Base-by-base conservation (phyloP, 2,329 filamentous ascomycete species). In the Phialophora expanda region DNA sequence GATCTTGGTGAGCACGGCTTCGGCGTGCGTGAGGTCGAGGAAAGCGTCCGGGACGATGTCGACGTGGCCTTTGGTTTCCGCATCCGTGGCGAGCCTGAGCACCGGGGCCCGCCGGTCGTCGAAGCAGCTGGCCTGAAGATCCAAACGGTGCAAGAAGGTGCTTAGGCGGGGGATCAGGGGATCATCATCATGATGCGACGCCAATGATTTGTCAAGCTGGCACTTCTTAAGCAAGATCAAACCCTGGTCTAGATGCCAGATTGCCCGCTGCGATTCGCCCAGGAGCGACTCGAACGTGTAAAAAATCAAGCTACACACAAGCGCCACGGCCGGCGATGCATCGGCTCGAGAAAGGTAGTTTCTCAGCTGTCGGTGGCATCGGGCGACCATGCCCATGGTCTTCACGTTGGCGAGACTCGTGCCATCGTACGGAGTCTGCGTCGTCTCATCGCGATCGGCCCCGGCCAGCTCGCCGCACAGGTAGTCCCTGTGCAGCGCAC, bases 401-500 rank as follows among this genome's bases (percentile, higher is more conserved):
- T 53, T 34, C 20, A 51, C 48, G 32, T 61, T 54, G 14, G 46
- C 22, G 11, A 24, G 17, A 48, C 34, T 46, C 14, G 28, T 22
- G 12, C 26, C 4, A 9, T 11, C 32, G 32, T 11, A 34, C 17
- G 48, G 48, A 28, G 30, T 24, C 30, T 14, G 20, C 53, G 30
- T 20, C 20, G 32, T 24, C 26, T 34, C 24, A 26, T 44, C 14
- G 20, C n/a, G 9, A 22, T 41, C 38, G 38, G 38, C 34, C 30
- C 44, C 56, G n/a, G 50, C 22, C n/a, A 64, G 28, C 34, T 61
- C 55, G 28, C 61, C 65, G 41, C 61, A 64, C 22, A 70, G 56
- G 56, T 65, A 71, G 44, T 71, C 69, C 75, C 89, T 89, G 75
- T 90, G 89, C 44, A 90, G 77, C 3, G 87, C 86, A 22, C 87